phyloP scores from a whole-genome alignment of 2,329 filamentous ascomycete genomes.

The Periconia macrospinosa region DNA sequence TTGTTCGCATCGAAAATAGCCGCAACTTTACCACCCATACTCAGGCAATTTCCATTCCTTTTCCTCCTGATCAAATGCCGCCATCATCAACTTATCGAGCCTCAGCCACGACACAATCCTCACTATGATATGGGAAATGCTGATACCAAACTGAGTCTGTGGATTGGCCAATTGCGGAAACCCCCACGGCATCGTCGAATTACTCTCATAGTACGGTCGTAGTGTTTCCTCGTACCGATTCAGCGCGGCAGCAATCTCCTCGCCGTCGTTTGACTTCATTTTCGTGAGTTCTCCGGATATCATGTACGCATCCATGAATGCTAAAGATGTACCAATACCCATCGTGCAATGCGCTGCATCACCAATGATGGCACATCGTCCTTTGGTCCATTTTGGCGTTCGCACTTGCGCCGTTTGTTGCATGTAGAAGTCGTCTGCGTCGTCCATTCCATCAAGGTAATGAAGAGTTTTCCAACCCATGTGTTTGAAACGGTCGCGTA shows the following conservation, averaged over 20 bases:
- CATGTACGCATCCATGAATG: conserved; percentile 44
- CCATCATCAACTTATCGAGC: neutral
- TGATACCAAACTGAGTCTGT: neutral
- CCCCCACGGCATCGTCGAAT: neutral
- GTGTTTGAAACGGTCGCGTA: conserved; percentile 33
- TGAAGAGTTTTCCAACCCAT: conserved; percentile 44
- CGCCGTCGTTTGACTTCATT: neutral
- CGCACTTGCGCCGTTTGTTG: conserved; percentile 46
- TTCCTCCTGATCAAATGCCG: neutral
- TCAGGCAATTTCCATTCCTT: neutral
- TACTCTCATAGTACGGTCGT: neutral
- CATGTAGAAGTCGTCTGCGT: conserved; percentile 49
- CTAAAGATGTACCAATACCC: conserved; percentile 31
- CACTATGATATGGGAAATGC: neutral
- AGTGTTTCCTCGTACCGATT: neutral
- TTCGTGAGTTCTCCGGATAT: conserved; percentile 41
- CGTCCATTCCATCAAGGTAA: conserved; percentile 44
- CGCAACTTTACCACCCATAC: neutral
- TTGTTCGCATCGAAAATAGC: too few species aligned
- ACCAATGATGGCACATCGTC: conserved; percentile 40
- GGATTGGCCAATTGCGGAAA: neutral
- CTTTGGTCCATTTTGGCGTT: conserved; percentile 37
- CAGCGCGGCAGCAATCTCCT: neutral
- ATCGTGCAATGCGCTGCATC: conserved; percentile 34
- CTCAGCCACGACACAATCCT: neutral